phyloP scores from a whole-genome alignment of 2,329 filamentous ascomycete genomes.

The Pseudogymnoascus sp. region DNA sequence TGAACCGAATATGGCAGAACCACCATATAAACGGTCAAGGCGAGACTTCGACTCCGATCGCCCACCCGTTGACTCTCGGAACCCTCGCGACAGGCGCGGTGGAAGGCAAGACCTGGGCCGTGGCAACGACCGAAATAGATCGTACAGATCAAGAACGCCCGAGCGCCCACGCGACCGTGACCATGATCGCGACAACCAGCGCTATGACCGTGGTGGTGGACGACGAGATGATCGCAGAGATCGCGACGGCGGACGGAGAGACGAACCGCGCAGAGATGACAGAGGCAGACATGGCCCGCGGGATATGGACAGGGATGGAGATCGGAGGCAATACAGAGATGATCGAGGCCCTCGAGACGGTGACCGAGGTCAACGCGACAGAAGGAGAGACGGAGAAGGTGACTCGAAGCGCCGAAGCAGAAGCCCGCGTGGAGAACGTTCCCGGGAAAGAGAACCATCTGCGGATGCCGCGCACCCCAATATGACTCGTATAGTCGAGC shows the following conservation, averaged over 20 bases:
- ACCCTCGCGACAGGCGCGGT: conserved; percentile 27
- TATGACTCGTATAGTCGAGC: conserved; percentile 1
- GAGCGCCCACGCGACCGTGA: conserved; percentile 25
- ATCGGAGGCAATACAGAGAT: conserved; percentile 15
- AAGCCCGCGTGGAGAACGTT: conserved; percentile 15
- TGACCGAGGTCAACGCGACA: conserved; percentile 22
- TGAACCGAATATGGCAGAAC: conserved; percentile 42
- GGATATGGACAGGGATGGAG: conserved; percentile 31
- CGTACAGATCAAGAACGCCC: conserved; percentile 23
- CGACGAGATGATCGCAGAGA: conserved; percentile 30
- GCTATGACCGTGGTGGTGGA: conserved; percentile 14
- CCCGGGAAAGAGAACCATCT: conserved; percentile 5
- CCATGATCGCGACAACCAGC: conserved; percentile 15
- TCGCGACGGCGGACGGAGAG: conserved; percentile 36
- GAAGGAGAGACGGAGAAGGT: neutral
- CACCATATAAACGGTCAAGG: conserved; percentile 43
- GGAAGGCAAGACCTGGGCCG: conserved; percentile 31
- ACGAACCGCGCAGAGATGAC: conserved; percentile 27
- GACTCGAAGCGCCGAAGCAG: conserved; percentile 11
- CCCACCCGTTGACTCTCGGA: neutral
- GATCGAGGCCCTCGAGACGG: conserved; percentile 20
- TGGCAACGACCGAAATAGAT: conserved; percentile 29
- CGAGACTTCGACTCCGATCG: conserved; percentile 38
- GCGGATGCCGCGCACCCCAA: neutral
- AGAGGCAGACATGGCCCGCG: conserved; percentile 30